Evolutionary conservation across 805 yeast genomes (phyloP), one percentile per base, ranked within the genome.

Genomic region (Isabelozyma heimii): DNA sequence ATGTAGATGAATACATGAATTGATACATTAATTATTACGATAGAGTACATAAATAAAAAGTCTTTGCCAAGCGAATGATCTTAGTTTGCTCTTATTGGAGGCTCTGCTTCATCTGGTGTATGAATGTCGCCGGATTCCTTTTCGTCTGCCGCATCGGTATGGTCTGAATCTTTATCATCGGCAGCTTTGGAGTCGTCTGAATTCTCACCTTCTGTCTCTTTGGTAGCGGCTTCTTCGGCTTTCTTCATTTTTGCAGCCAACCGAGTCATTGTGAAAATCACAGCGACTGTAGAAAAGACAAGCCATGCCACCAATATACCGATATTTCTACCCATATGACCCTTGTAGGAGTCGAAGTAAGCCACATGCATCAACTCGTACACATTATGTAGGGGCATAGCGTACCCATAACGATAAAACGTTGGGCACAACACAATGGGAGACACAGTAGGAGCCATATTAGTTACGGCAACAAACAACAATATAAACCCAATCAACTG

Each of bases 231-330:
- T 40, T 50, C 52, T 35, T 26, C 45, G n/a, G 30, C 44, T 38
- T 43, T 7, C 40, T 51, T n/a, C 46, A 48, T 56, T 42, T 52
- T 54, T 27, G 44, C 47, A 10, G 58, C 60, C 45, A 51, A 42
- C 53, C 55, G 47, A 37, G 53, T 64, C 67, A 69, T 56, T 0
- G 53, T 57, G 40, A 62, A 61, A 10, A 70, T 69, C 58, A 66
- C 52, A 8, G 47, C 45, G 4, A 51, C 42, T 44, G 68, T 68
- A 38, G 68, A 53, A 2, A 56, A 50, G 12, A 66, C 51, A 30
- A 62, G 63, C 73, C 73, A 69, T 0, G 62, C 64, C n/a, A 54
- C 15, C 44, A 69, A 57, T 8, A 69, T 50, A 1, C 73, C 73
- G 20, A 67, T 56, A 40, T 68, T 56, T 16, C 66, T 53, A 5